These are phyloP conservation scores for Leccinum fallax DNA, from an alignment of 1,284 basidiomycete genomes.

Conservation along the genomic window DNA sequence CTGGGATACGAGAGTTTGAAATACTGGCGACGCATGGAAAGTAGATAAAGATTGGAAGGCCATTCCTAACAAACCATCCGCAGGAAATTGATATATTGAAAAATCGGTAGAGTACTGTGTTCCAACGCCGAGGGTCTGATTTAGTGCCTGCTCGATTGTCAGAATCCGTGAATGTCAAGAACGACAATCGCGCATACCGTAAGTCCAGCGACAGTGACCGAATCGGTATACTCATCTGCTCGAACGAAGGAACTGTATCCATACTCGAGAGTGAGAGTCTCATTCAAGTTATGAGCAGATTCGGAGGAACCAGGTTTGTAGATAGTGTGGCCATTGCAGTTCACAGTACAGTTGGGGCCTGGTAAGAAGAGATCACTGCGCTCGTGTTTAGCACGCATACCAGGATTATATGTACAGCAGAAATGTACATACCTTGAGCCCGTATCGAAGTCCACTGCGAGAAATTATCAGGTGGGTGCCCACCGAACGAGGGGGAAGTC, in stretches of 20 bases:
- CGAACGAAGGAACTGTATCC: slow-evolving; percentile 34
- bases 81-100: slow-evolving; percentile 1
- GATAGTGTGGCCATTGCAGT: slow-evolving; percentile 27
- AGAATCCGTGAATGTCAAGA: slow-evolving; percentile 1
- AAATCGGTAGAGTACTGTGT: slow-evolving; percentile 13
- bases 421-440: slow-evolving; percentile 17
- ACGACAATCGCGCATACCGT: slow-evolving; percentile 14
- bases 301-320: slow-evolving; percentile 36
- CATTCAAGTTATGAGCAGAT: slow-evolving; percentile 24
- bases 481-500: background rate
- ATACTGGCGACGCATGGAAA: slow-evolving; percentile 13
- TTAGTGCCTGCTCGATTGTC: slow-evolving; percentile 11
- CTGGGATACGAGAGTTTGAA: slow-evolving; percentile 26
- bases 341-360: slow-evolving; percentile 2
- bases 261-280: slow-evolving; percentile 30
- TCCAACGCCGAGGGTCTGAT: slow-evolving; percentile 21
- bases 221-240: slow-evolving; percentile 37
- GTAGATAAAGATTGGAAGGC: slow-evolving; percentile 20
- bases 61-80: slow-evolving; percentile 29
- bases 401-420: background rate
- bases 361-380: slow-evolving; percentile 16
- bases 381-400: background rate
- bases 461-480: background rate
- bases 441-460: slow-evolving; percentile 23
- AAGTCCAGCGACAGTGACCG: slow-evolving; percentile 29